A percentile compares a stretch with the other conserved stretches of the same genome.
Evolutionary conservation across 345 rosid genomes (phyloP).

Genomic region (Eucalyptus albens): DNA sequence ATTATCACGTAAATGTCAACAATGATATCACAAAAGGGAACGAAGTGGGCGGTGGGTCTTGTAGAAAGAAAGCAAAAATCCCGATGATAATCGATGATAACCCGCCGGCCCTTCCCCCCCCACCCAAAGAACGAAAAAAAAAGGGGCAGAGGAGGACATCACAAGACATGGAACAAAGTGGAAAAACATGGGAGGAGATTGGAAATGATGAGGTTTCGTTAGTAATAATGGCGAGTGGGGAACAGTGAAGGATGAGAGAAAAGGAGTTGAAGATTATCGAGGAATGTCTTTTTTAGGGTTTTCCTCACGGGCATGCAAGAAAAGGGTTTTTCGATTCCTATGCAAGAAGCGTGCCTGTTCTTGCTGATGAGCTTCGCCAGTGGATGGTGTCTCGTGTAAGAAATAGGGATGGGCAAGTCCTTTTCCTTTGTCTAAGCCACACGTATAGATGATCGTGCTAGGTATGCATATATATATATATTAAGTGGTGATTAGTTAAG

Average conservation of each 20-base stretch:
- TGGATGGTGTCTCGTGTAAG: not conserved
- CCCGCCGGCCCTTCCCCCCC: not conserved
- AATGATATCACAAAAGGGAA: not conserved
- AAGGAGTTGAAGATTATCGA: not conserved
- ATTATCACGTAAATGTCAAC: not conserved
- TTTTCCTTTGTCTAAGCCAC: not conserved
- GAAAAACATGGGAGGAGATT: not conserved
- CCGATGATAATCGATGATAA: not conserved
- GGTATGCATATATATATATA: not conserved
- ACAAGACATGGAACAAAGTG: not conserved
- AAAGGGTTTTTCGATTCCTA: not conserved
- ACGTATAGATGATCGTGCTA: not conserved
- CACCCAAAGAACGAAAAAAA: not conserved
- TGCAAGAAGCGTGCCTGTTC: not conserved
- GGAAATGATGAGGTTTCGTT: not conserved
- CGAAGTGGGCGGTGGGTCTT: not conserved
- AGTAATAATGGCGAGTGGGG: not conserved
- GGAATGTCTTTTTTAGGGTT: not conserved
- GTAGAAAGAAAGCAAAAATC: not conserved
- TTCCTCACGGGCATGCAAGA: not conserved
- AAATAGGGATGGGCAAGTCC: not conserved
- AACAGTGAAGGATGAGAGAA: not conserved
- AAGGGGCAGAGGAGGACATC: not conserved
- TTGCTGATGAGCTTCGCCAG: not conserved
- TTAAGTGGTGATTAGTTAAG: not conserved